Percentiles rank a stretch among this genome's conserved stretches.
Evolutionary conservation across 345 rosid genomes (phyloP).

Genomic region (Lenwebbia sp.): DNA sequence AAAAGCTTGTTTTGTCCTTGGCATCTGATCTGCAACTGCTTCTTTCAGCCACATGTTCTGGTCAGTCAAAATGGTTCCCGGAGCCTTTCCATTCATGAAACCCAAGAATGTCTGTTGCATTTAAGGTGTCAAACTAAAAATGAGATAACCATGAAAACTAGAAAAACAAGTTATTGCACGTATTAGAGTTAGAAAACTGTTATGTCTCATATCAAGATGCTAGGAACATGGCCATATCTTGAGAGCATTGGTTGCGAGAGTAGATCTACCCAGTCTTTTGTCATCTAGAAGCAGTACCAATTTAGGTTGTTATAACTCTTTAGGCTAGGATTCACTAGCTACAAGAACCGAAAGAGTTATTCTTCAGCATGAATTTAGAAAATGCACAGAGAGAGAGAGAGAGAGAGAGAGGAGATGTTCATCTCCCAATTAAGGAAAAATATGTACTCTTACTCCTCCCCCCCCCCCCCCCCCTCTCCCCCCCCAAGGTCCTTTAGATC

Average conservation of each 20-base stretch:
- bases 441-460: not conserved
- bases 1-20: slow-evolving; percentile 37
- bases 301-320: not conserved
- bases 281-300: not conserved
- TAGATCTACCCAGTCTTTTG: not conserved
- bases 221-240: not conserved
- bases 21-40: slow-evolving; percentile 36
- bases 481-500: not conserved
- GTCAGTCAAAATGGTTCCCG: slow-evolving; percentile 39
- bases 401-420: not conserved
- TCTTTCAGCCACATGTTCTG: slow-evolving; percentile 53
- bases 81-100: slow-evolving; percentile 53
- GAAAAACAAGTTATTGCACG: not conserved
- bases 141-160: not conserved
- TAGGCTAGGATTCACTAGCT: not conserved
- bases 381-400: not conserved
- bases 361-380: not conserved
- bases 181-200: not conserved
- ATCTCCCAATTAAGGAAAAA: not conserved
- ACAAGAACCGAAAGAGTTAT: not conserved
- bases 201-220: not conserved
- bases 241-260: not conserved
- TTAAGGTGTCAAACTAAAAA: not conserved
- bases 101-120: slow-evolving; percentile 33
- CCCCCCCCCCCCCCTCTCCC: not conserved